Percentiles rank a stretch among this genome's conserved stretches.
Evolutionary conservation across 2,329 filamentous ascomycete species (phyloP).

Genomic region (Talaromyces sp.): DNA sequence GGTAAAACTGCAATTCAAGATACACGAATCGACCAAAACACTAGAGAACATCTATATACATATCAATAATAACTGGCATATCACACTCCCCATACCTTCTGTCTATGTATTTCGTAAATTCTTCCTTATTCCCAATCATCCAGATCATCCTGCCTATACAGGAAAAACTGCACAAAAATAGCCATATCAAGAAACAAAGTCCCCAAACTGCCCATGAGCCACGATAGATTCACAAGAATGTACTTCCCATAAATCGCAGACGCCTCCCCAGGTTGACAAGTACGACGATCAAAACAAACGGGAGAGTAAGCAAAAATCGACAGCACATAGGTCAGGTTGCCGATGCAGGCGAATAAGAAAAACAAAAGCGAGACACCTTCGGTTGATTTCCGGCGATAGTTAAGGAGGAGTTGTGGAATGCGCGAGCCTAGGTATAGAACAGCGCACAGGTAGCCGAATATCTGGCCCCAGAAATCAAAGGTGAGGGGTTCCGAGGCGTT

Average conservation of each 20-base stretch:
- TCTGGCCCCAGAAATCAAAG: constrained; percentile 75
- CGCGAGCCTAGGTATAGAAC: constrained; percentile 83
- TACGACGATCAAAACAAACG: constrained; percentile 48
- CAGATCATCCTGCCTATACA: constrained; percentile 57
- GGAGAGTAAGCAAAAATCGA: constrained; percentile 89
- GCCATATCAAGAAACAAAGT: constrained; percentile 78
- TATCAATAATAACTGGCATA: neutral
- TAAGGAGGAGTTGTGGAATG: constrained; percentile 84
- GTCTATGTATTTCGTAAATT: neutral
- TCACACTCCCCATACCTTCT: neutral
- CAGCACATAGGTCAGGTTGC: constrained; percentile 88
- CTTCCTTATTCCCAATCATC: neutral
- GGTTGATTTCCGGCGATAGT: constrained; percentile 86
- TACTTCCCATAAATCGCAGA: constrained; percentile 68
- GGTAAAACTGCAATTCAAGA: neutral
- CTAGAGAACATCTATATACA: neutral
- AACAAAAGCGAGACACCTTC: constrained; percentile 92
- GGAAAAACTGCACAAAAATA: constrained; percentile 88
- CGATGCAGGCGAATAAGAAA: constrained; percentile 93
- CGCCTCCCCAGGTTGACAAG: constrained; percentile 64
- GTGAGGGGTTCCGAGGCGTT: constrained; percentile 38
- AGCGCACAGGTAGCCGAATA: constrained; percentile 92
- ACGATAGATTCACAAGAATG: constrained; percentile 83
- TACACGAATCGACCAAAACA: neutral
- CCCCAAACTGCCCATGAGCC: constrained; percentile 84